Base-by-base conservation (phyloP, 2,329 filamentous ascomycete species). In the Rhexocercosporidium sp. region DNA sequence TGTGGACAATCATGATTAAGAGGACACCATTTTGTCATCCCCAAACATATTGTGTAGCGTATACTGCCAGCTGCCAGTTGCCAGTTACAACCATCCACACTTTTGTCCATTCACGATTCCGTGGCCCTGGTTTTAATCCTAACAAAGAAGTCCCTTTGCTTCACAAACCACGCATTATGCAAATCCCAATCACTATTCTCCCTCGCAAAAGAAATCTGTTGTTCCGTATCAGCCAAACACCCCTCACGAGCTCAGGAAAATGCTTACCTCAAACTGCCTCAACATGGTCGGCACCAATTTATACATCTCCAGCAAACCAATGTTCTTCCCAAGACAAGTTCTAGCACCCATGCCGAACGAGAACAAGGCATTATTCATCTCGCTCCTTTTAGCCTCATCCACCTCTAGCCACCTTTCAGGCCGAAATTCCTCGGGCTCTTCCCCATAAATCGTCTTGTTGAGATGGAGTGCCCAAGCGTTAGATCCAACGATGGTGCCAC, bases 381-480 rank as follows among this genome's bases (percentile, higher is more conserved):
- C 85, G 77, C 84, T 85, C 53, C 91, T 80, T 69, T 86, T 82
- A 66, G 82, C 82, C 27, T 87, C 84, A 51, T 84, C 82, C 0
- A 73, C 77, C n/a, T 77, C 79, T 3, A 88, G 74, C 85, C 91
- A 93, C 47, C 91, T 78, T 78, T 94, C 91, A 0, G 91, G 92
- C 11, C 88, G 79, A 76, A 86, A 95, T 0, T 75, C 78, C 53
- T 92, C 88, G 0, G 87, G 86, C 68, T 93, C 88, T 0, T 81
- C 76, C 2, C 91, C 91, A 73, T 92, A 95, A 39, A 93, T 82
- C 64, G 89, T 86, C 5, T 84, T 82, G 1, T 88, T 84, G 3
- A 89, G 85, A 73, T 94, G 91, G 41, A 94, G 82, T n/a, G 93
- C 87, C 90, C 91, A 94, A 0, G 91, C 87, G 62, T 88, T 92